phyloP scores from a whole-genome alignment of 306 rosid genomes.

The Rosa multiflora region DNA sequence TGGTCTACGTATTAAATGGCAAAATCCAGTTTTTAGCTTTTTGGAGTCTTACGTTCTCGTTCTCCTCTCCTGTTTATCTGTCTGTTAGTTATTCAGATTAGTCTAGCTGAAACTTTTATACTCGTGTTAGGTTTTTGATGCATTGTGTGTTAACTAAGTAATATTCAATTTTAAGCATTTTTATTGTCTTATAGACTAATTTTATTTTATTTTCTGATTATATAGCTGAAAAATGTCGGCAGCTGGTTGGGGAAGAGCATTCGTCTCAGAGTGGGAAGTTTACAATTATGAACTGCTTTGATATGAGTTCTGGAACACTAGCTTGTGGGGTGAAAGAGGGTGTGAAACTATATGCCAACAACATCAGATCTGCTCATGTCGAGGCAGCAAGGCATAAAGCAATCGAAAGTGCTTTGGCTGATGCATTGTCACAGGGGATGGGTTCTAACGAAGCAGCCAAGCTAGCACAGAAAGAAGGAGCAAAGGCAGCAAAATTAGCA shows the following conservation, averaged over 20 bases:
- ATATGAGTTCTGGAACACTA: slow-evolving; percentile 62
- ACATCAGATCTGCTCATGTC: slow-evolving; percentile 66
- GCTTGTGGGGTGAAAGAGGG: slow-evolving; percentile 80
- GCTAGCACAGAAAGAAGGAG: slow-evolving; percentile 59
- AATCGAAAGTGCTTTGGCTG: slow-evolving; percentile 49
- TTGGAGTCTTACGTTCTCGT: not conserved
- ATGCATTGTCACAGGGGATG: slow-evolving; percentile 54
- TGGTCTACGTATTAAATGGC: not conserved
- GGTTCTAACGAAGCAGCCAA: slow-evolving; percentile 50
- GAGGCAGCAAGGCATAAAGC: slow-evolving; percentile 55
- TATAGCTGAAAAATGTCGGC: slow-evolving; percentile 90
- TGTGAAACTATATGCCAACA: slow-evolving; percentile 68
- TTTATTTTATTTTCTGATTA: not conserved
- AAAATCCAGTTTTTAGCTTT: not conserved
- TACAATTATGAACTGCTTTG: slow-evolving; percentile 69
- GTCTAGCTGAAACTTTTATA: not conserved
- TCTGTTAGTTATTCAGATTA: not conserved
- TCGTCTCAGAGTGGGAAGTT: slow-evolving; percentile 81
- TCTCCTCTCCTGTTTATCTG: not conserved
- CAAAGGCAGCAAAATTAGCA: slow-evolving; percentile 77
- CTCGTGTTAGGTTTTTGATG: not conserved
- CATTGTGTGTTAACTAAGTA: not conserved
- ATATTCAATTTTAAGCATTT: not conserved
- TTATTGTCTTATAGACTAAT: not conserved
- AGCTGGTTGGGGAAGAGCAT: slow-evolving; percentile 71